phyloP scores from a whole-genome alignment of 176 grass and related monocot genomes.

The Oryza glaberrima region DNA sequence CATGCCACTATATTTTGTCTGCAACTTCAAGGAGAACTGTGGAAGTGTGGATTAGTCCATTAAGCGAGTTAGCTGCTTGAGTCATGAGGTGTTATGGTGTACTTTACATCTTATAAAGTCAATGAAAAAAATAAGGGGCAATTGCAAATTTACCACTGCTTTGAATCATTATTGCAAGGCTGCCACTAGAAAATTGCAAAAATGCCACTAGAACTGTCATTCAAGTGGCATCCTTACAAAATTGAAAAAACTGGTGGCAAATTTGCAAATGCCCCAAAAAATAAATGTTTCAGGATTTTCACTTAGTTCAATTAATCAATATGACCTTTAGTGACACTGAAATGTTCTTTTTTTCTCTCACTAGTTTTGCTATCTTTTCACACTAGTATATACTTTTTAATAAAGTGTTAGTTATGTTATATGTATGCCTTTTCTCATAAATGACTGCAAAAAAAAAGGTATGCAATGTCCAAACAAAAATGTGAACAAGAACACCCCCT shows the following conservation, averaged over 20 bases:
- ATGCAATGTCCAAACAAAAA: slow-evolving; percentile 7
- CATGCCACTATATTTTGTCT: neutral
- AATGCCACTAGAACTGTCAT: no score
- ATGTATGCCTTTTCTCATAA: neutral
- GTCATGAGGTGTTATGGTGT: neutral
- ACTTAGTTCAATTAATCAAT: slow-evolving; percentile 20
- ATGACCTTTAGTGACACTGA: slow-evolving; percentile 12
- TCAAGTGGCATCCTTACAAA: no score
- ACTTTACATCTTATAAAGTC: neutral
- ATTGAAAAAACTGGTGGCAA: neutral
- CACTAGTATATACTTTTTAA: neutral
- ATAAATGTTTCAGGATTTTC: slow-evolving; percentile 8
- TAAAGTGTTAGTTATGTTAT: slow-evolving; percentile 8
- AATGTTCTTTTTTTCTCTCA: neutral
- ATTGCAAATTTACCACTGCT: no score
- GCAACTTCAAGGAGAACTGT: neutral
- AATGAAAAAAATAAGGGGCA: neutral
- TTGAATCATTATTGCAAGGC: no score
- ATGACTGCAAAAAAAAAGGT: neutral
- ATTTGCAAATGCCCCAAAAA: no score
- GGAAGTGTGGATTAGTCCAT: neutral
- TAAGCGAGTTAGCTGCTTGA: neutral
- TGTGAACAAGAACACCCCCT: neutral
- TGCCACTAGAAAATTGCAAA: no score
- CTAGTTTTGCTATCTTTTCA: slow-evolving; percentile 13